Conservation (phyloP, 768 basidiomycete genomes). For the Tylopilus subfusipes region DNA sequence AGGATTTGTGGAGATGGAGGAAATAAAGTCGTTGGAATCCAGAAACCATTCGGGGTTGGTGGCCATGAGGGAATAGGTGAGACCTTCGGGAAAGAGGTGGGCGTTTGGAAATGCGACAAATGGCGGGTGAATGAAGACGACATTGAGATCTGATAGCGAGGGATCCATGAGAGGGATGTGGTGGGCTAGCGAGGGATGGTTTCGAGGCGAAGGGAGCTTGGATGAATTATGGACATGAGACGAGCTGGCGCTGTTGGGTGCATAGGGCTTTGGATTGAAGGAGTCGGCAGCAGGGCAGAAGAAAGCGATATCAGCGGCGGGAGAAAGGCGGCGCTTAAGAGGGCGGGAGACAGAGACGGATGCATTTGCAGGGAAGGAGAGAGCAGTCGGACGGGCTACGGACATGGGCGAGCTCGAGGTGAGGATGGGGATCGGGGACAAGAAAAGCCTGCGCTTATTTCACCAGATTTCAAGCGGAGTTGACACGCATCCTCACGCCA, state of each 20-base stretch:
- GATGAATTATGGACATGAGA: conserved; percentile 19
- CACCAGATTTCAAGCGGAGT: conserved; percentile 42
- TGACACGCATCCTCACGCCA: conserved; percentile 33
- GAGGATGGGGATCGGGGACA: neutral
- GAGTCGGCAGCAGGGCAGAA: conserved; percentile 62
- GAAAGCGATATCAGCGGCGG: conserved; percentile 51
- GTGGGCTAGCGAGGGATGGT: conserved; percentile 35
- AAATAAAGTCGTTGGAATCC: conserved; percentile 59
- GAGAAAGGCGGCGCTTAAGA: conserved; percentile 47
- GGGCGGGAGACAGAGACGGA: conserved; percentile 28
- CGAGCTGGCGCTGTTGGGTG: conserved; percentile 35
- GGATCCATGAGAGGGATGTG: conserved; percentile 65
- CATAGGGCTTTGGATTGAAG: conserved; percentile 64
- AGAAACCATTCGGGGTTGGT: conserved; percentile 80
- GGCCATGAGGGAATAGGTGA: conserved; percentile 70
- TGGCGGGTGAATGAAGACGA: conserved; percentile 72
- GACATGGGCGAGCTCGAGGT: conserved; percentile 16
- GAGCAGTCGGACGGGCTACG: conserved; percentile 10
- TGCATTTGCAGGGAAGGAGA: conserved; percentile 26
- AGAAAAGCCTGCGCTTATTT: conserved; percentile 28
- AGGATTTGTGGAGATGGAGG: conserved; percentile 43
- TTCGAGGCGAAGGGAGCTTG: conserved; percentile 30
- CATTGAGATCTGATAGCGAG: conserved; percentile 57
- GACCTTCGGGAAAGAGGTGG: conserved; percentile 57
- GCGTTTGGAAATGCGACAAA: conserved; percentile 65